These are phyloP conservation scores for Candida suzukii DNA, from an alignment of 805 yeast species.

Conservation along the genomic window DNA sequence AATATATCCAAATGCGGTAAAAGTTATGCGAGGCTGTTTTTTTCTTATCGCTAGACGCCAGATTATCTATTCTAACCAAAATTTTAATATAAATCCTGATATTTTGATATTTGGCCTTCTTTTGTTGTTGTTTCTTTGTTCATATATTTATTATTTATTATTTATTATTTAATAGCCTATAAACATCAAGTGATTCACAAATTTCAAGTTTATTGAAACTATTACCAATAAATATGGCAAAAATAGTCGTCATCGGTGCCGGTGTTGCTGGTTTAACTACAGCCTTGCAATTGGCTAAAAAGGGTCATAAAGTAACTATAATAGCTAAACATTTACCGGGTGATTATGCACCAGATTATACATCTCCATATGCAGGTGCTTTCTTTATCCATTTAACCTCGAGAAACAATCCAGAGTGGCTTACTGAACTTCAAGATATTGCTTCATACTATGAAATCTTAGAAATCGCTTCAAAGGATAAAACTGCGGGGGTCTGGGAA, in stretches of 20 bases:
- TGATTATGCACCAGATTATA: constrained; percentile 32
- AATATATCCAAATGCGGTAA: too few species aligned
- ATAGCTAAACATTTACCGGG: constrained; percentile 36
- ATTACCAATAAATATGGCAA: constrained; percentile 15
- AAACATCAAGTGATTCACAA: too few species aligned
- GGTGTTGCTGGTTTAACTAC: constrained; percentile 53
- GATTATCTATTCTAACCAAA: too few species aligned
- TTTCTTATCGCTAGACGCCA: too few species aligned
- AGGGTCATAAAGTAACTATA: constrained; percentile 38
- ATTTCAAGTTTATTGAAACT: too few species aligned
- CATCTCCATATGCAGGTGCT: constrained; percentile 47
- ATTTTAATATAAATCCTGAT: too few species aligned
- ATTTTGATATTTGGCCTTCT: too few species aligned
- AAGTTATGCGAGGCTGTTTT: too few species aligned
- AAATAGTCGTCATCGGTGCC: constrained; percentile 28
- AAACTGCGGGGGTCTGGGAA: constrained; percentile 31
- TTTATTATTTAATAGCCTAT: too few species aligned
- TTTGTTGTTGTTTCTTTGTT: too few species aligned
- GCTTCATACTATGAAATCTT: constrained; percentile 30
- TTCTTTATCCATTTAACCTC: constrained; percentile 37
- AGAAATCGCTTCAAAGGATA: constrained; percentile 30
- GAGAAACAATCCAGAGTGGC: constrained; percentile 18
- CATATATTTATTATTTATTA: too few species aligned
- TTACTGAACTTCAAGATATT: constrained; percentile 27
- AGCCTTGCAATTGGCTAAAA: constrained; percentile 34